Base-by-base conservation (phyloP, 2,329 filamentous ascomycete species). In the Cladophialophora carrionii region DNA sequence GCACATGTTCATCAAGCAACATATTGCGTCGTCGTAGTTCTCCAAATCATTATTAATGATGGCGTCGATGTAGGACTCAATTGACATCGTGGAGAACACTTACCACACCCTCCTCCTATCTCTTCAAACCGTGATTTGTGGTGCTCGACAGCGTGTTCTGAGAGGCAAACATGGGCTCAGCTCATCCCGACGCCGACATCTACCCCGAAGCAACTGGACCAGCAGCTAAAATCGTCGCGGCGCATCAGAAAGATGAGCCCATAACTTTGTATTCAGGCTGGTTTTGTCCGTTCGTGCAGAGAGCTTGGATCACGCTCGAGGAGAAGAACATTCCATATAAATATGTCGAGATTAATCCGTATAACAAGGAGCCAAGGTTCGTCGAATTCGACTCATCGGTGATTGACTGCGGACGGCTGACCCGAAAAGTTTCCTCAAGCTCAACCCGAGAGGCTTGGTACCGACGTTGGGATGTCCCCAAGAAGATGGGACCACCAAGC, bases 261-360 rank as follows among this genome's bases (percentile, higher is more conserved):
- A 67, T 79, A 64, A 90, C 89, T 74, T 80, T 92, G 12, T 92
- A 91, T 76, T 85, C 86, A 14, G 87, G 87, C 68, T 92, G 89
- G 89, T 92, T 91, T 81, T 94, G 83, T 72, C 83, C 84, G 61
- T 83, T 82, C 70, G 80, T 91, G 4, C 90, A 92, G 78, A 84
- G 90, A 20, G 82, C 84, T 14, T 92, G 90, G 88, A 87, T 91
- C 66, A 85, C 88, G 1, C 82, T 93, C 10, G 84, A 87, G 72
- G 90, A 92, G 74, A 92, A 93, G 75, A 77, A 81, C 1, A 88
- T 92, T 32, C 84, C 85, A 17, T 88, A 93, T 74, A 87, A 92
- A 77, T 91, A 91, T 75, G 81, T 90, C 68, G 88, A 91, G 79
- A 88, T 92, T 65, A 92, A 92, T 75, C 90, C 90, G 0, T 92